A percentile compares a stretch with the other conserved stretches of the same genome.
These are phyloP conservation scores for Gautieria morchelliformis DNA, from an alignment of 768 basidiomycete species.

Conservation along the genomic window DNA sequence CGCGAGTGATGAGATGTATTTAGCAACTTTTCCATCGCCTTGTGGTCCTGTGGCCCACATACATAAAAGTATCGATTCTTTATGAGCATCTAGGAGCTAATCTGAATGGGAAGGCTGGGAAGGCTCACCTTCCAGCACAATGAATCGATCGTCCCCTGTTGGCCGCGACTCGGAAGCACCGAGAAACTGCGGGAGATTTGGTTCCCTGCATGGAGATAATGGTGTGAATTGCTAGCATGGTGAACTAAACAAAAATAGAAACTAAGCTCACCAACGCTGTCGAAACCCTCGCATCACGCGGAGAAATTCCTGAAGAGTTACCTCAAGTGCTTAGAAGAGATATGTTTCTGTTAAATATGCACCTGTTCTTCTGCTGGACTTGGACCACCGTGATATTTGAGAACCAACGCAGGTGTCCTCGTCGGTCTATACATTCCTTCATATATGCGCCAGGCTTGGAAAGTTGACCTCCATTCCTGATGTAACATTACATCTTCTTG, in stretches of 20 bases:
- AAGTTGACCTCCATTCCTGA: neutral
- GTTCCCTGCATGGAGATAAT: neutral
- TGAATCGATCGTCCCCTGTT: neutral
- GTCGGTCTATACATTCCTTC: neutral
- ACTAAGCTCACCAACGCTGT: neutral
- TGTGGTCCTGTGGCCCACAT: neutral
- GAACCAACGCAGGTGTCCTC: neutral
- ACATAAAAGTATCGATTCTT: neutral
- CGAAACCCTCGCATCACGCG: neutral
- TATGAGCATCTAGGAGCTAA: neutral
- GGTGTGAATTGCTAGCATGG: no score
- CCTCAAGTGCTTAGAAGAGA: neutral
- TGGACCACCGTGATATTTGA: neutral
- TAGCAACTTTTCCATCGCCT: neutral
- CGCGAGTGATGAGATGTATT: neutral
- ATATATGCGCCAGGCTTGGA: neutral
- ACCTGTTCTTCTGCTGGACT: neutral
- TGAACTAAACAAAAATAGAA: neutral
- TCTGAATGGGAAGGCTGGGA: neutral
- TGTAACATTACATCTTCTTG: neutral
- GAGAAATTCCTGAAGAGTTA: neutral
- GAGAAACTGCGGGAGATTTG: neutral
- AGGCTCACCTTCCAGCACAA: neutral
- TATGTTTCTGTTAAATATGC: neutral
- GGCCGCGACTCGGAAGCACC: neutral